A percentile compares a stretch with the other conserved stretches of the same genome.
Evolutionary conservation across 2,329 filamentous ascomycete species (phyloP).

Genomic region (Nigrospora sphaerica): DNA sequence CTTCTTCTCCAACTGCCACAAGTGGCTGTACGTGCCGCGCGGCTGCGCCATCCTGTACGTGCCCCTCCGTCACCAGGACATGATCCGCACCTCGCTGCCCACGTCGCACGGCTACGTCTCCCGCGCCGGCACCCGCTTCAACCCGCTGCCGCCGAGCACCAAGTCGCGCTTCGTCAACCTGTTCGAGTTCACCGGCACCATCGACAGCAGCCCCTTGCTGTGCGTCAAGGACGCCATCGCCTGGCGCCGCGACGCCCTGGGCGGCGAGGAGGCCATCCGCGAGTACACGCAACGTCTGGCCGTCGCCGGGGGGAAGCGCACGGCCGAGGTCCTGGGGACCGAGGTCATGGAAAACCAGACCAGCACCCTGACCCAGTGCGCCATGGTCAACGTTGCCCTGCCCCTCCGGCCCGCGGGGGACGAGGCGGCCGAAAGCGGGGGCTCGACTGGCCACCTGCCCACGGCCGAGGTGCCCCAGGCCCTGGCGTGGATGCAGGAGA

Average conservation of each 20-base stretch:
- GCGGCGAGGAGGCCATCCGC: conserved; percentile 66
- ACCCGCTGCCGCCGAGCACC: conserved; percentile 32
- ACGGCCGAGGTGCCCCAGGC: conserved; percentile 26
- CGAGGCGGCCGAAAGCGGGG: conserved; percentile 4
- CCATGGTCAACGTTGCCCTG: conserved; percentile 66
- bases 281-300: conserved; percentile 58
- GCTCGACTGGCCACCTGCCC: conserved; percentile 15
- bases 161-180: conserved; percentile 58
- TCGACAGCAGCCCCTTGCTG: conserved; percentile 65
- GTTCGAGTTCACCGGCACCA: conserved; percentile 73
- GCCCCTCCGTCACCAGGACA: conserved; percentile 63
- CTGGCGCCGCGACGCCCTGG: conserved; percentile 62
- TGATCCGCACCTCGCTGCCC: conserved; percentile 68
- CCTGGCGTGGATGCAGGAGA: conserved; percentile 50
- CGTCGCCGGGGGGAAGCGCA: conserved; percentile 50
- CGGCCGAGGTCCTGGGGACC: conserved; percentile 61
- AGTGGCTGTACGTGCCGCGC: conserved; percentile 80
- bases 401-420: conserved; percentile 44
- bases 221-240: conserved; percentile 64
- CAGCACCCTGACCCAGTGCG: conserved; percentile 57
- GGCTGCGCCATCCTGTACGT: conserved; percentile 79
- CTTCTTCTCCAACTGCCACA: conserved; percentile 81
- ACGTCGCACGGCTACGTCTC: conserved; percentile 74
- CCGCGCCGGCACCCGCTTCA: conserved; percentile 15
- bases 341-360: conserved; percentile 61